Base-by-base conservation (phyloP, 2,329 filamentous ascomycete genomes). In the Xylaria arbuscula region DNA sequence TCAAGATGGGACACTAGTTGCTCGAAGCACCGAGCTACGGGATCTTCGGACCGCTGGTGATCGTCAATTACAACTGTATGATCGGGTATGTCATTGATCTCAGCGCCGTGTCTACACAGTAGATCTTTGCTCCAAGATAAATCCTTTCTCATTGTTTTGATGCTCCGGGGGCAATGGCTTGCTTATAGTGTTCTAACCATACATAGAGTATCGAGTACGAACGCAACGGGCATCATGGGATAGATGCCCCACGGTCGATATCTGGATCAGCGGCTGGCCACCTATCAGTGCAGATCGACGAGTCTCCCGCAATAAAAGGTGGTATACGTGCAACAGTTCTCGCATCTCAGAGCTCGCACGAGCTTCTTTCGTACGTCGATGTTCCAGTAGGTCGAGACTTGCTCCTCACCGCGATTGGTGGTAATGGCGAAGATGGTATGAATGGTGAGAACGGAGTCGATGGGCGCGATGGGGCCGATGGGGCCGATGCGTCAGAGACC, bases 401-500 rank as follows among this genome's bases (percentile, higher is more conserved):
- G 32, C 62, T 65, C 48, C 62, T 65, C n/a, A 60, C 62, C 38
- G 55, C 62, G 38, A 65, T 65, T 48, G 55, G 62, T 28, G 62
- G 62, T 15, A 60, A 60, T 36, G 62, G 62, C 19, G 62, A 65
- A 54, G 24, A 65, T 10, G 62, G 62, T 28, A 59, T 65, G 47
- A 47, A 65, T 48, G 62, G 62, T 19, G 62, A 60, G 38, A 38
- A 65, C 15, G 62, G 62, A 60, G 48, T 28, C 6, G 62, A 65
- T 40, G 62, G 62, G 36, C 36, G 48, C 5, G 38, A 60, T 19
- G 62, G 62, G 3, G 28, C 47, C 22, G 38, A 59, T 55, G 62
- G 56, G 22, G 19, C 38, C 36, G 48, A 60, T 54, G 62, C 62
- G 6, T 65, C 62, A 55, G 62, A 65, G 24, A 59, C 55, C 13